Conservation (phyloP, 805 yeast species). For the Candida multigemmis region DNA sequence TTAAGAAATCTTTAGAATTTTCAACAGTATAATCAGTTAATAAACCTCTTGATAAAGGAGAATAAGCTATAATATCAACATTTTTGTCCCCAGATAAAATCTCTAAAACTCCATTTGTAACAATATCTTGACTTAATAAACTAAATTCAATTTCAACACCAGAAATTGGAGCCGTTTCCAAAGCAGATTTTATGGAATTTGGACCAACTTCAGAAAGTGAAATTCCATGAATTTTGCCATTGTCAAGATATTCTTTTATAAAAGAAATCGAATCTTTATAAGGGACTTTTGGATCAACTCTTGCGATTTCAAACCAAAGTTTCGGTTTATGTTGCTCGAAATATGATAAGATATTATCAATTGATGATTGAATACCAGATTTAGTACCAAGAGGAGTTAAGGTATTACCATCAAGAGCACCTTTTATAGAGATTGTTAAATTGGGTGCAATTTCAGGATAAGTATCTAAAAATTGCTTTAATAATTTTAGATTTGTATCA, state of each 20-base stretch:
- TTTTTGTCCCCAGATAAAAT: constrained; percentile 46
- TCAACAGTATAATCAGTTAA: constrained; percentile 54
- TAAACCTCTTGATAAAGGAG: constrained; percentile 77
- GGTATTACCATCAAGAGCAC: constrained; percentile 36
- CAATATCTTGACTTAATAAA: constrained; percentile 53
- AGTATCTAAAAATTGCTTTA: constrained; percentile 47
- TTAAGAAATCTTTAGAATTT: constrained; percentile 11
- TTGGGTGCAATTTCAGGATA: constrained; percentile 35
- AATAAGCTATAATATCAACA: constrained; percentile 69
- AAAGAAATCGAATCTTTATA: constrained; percentile 50
- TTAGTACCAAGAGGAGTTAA: constrained; percentile 41
- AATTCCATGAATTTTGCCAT: constrained; percentile 60
- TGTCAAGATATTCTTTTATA: constrained; percentile 49
- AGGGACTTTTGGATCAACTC: constrained; percentile 52
- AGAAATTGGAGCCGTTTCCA: constrained; percentile 45
- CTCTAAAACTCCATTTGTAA: constrained; percentile 54
- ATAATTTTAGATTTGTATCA: constrained; percentile 42
- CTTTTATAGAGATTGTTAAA: constrained; percentile 60
- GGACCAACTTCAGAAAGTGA: constrained; percentile 70
- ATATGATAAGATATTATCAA: constrained; percentile 30
- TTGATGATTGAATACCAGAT: constrained; percentile 37
- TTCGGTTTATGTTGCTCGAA: constrained; percentile 25
- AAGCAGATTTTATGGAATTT: constrained; percentile 51
- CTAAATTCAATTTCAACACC: constrained; percentile 78
- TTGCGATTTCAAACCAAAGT: constrained; percentile 58